Conservation (phyloP, 2,329 filamentous ascomycete genomes). For the Fusarium ramigenum region DNA sequence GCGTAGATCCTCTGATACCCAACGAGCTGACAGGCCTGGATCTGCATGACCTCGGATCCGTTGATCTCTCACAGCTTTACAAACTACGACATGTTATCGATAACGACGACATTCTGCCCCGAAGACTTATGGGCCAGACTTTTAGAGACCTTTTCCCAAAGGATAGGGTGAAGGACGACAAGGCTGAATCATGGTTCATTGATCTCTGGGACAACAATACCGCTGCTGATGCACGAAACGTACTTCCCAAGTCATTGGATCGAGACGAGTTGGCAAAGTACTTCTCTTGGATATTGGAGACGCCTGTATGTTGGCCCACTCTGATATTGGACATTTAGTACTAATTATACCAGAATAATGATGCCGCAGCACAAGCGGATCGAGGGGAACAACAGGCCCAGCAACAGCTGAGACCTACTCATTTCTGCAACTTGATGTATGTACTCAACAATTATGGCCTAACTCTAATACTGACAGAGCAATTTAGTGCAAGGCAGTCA, state of each 20-base stretch:
- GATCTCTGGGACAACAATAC: not conserved
- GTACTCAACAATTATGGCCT: no score
- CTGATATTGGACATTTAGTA: no score
- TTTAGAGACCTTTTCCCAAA: not conserved
- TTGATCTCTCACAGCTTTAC: not conserved
- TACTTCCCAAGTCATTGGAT: no score
- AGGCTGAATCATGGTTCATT: not conserved
- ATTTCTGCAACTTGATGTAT: not conserved
- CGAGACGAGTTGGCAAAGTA: not conserved
- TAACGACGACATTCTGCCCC: fast-evolving
- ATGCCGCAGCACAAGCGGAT: no score
- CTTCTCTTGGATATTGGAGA: not conserved
- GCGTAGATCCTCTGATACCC: not conserved
- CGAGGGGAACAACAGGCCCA: no score
- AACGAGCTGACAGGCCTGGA: fast-evolving
- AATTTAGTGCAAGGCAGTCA: not conserved
- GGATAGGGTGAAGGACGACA: no score
- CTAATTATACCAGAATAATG: no score
- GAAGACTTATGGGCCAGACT: not conserved
- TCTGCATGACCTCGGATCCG: fast-evolving
- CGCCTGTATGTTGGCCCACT: not conserved
- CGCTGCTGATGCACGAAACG: no score
- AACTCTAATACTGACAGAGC: no score
- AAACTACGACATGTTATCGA: no score
- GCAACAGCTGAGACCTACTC: no score